These are phyloP conservation scores for Stygiomarasmius scandens DNA, from an alignment of 1,284 basidiomycete genomes.

Conservation along the genomic window DNA sequence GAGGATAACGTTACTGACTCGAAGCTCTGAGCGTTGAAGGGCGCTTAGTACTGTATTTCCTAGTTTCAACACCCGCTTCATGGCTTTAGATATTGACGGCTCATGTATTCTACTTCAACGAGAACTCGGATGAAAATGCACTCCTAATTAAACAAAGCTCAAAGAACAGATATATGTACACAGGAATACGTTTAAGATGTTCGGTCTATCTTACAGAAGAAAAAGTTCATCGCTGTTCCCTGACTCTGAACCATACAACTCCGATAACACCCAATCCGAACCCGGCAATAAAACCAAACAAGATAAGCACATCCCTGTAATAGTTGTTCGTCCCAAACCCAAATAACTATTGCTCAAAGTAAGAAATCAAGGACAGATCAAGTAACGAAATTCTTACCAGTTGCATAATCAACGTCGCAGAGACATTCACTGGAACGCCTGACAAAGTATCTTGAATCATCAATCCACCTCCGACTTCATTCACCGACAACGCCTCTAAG, in stretches of 20 bases:
- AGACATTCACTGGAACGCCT: slow-evolving; percentile 81
- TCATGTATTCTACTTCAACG: background rate
- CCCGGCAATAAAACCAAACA: slow-evolving; percentile 83
- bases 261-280: slow-evolving; percentile 71
- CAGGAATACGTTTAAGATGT: too few relatives aligned
- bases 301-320: slow-evolving; percentile 82
- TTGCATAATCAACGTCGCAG: slow-evolving; percentile 83
- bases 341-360: slow-evolving; percentile 59
- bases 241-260: slow-evolving; percentile 73
- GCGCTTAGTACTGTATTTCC: background rate
- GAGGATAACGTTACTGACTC: slow-evolving; percentile 8
- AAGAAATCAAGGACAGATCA: background rate
- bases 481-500: slow-evolving; percentile 83
- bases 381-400: slow-evolving; percentile 48
- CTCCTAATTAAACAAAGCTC: too few relatives aligned
- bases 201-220: too few relatives aligned
- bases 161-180: too few relatives aligned
- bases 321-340: slow-evolving; percentile 79
- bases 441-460: slow-evolving; percentile 79
- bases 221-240: slow-evolving; percentile 44
- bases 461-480: slow-evolving; percentile 85
- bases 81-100: background rate
- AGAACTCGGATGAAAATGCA: too few relatives aligned
- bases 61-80: background rate
- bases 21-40: background rate